Percentiles rank a stretch among this genome's conserved stretches.
phyloP scores from a whole-genome alignment of 148 eudicot genomes.

The Amaranthus cruentus region DNA sequence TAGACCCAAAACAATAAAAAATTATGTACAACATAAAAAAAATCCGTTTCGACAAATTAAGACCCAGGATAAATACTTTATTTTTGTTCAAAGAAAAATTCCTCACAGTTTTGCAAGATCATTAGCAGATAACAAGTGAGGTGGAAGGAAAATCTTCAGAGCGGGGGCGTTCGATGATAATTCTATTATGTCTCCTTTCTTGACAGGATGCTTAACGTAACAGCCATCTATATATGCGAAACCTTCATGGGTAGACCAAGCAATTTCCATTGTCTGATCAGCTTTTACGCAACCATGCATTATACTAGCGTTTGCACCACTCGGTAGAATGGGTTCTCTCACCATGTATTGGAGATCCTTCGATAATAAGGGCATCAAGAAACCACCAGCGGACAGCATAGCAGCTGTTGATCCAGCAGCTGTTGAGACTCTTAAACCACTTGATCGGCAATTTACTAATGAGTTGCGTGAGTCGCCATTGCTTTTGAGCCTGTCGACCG shows the following conservation, averaged over 20 bases:
- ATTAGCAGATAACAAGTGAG: constrained; percentile 23
- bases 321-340: constrained; percentile 66
- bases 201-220: constrained; percentile 43
- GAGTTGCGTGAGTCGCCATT: constrained; percentile 31
- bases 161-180: constrained; percentile 58
- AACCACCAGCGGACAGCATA: constrained; percentile 91
- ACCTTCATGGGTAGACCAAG: constrained; percentile 70
- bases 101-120: constrained; percentile 20
- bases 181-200: constrained; percentile 57
- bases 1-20: no score
- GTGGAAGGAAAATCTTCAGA: constrained; percentile 67
- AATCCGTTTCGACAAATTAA: not conserved
- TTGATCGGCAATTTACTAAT: constrained; percentile 59
- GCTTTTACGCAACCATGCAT: constrained; percentile 61
- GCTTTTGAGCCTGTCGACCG: constrained; percentile 42
- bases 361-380: constrained; percentile 66
- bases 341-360: constrained; percentile 90
- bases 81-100: not conserved
- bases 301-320: constrained; percentile 28
- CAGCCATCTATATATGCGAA: constrained; percentile 69
- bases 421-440: constrained; percentile 88
- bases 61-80: no score
- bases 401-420: constrained; percentile 97
- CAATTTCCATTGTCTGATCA: constrained; percentile 47
- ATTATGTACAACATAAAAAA: not conserved